A percentile compares a stretch with the other conserved stretches of the same genome.
These are phyloP conservation scores for Neonectria neomacrospora DNA, from an alignment of 2,329 filamentous ascomycete species.

Conservation along the genomic window DNA sequence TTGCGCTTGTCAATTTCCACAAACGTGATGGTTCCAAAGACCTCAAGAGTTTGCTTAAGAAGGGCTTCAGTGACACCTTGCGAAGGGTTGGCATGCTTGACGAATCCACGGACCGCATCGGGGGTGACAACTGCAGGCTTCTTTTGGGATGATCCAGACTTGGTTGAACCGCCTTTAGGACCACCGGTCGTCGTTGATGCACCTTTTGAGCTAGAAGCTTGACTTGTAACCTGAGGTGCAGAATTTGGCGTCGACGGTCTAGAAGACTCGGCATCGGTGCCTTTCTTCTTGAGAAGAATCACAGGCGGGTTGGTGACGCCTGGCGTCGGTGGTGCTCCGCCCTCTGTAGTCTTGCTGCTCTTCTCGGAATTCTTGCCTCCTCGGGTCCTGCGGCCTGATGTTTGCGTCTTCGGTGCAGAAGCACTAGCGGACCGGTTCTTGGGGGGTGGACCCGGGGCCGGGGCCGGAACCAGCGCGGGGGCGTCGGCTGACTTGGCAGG, in stretches of 20 bases:
- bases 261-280: slow-evolving; percentile 40
- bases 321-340: slow-evolving; percentile 28
- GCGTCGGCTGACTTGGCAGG: slow-evolving; percentile 34
- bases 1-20: slow-evolving; percentile 96
- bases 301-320: slow-evolving; percentile 49
- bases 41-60: slow-evolving; percentile 77
- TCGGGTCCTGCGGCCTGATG: slow-evolving; percentile 46
- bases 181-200: slow-evolving; percentile 32
- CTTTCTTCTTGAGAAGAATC: slow-evolving; percentile 56
- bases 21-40: slow-evolving; percentile 78
- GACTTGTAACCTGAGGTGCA: slow-evolving; percentile 40
- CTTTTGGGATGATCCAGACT: slow-evolving; percentile 47
- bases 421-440: slow-evolving; percentile 39
- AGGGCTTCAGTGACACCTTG: slow-evolving; percentile 90
- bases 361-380: slow-evolving; percentile 55
- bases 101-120: slow-evolving; percentile 74
- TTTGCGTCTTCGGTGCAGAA: slow-evolving; percentile 43
- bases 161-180: slow-evolving; percentile 39
- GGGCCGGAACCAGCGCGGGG: slow-evolving; percentile 26
- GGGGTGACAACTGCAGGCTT: slow-evolving; percentile 46
- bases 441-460: slow-evolving; percentile 25
- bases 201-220: slow-evolving; percentile 45
- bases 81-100: slow-evolving; percentile 87
- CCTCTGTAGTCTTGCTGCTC: slow-evolving; percentile 47
- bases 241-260: slow-evolving; percentile 42